phyloP scores from a whole-genome alignment of 805 yeast genomes.

The Wickerhamiella nectarea region DNA sequence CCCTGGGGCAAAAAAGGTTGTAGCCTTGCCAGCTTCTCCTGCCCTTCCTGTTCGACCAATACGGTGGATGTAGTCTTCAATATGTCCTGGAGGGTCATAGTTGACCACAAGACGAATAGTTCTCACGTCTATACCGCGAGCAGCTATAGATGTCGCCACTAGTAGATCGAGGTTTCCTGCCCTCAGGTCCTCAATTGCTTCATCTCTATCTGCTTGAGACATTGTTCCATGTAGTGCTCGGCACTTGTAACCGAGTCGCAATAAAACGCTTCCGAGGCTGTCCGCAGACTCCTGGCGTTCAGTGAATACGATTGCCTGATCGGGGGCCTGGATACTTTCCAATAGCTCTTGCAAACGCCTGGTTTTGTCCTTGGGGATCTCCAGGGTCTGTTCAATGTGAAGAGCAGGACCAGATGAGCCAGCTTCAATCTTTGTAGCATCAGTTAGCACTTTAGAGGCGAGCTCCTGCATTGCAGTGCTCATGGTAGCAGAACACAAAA shows the following conservation, averaged over 20 bases:
- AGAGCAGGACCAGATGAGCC: constrained; percentile 76
- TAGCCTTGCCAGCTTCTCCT: constrained; percentile 57
- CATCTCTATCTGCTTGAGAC: constrained; percentile 68
- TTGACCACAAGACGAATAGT: constrained; percentile 68
- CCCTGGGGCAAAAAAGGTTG: constrained; percentile 51
- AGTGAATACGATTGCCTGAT: constrained; percentile 58
- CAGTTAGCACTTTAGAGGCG: constrained; percentile 48
- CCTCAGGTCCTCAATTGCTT: constrained; percentile 58
- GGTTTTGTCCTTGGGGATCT: constrained; percentile 48
- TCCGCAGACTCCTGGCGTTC: constrained; percentile 87
- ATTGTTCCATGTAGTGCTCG: constrained; percentile 84
- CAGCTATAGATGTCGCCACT: constrained; percentile 88
- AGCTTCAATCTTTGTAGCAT: constrained; percentile 64
- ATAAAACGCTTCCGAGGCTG: constrained; percentile 40
- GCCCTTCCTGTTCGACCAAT: constrained; percentile 96
- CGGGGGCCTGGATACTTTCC: constrained; percentile 31
- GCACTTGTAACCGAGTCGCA: constrained; percentile 42
- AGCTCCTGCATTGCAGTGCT: constrained; percentile 65
- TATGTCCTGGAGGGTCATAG: constrained; percentile 68
- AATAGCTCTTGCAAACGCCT: constrained; percentile 39
- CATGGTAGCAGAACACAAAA: constrained; percentile 87
- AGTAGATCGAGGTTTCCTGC: constrained; percentile 44
- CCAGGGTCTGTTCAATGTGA: constrained; percentile 61
- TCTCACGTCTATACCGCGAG: constrained; percentile 91
- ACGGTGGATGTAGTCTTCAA: constrained; percentile 92